Evolutionary conservation across 1,139 yeast species (phyloP).

Genomic region (Yamadazyma sp.): DNA sequence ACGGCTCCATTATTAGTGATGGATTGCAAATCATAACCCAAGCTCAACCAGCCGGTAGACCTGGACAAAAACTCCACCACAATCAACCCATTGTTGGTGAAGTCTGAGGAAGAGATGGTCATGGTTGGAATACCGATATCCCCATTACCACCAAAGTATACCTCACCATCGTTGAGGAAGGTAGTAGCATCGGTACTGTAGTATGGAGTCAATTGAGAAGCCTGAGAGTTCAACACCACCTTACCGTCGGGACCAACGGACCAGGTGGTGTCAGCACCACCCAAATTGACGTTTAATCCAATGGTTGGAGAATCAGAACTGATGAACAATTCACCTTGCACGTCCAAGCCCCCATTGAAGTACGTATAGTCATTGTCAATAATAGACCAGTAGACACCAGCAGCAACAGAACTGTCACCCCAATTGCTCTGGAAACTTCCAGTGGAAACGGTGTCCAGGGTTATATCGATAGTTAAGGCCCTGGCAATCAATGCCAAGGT

Average conservation of each 20-base stretch:
- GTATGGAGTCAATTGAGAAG: constrained; percentile 19
- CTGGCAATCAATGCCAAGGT: constrained; percentile 18
- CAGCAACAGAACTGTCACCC: constrained; percentile 26
- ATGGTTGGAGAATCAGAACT: constrained; percentile 14
- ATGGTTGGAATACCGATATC: constrained; percentile 15
- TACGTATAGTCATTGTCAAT: constrained; percentile 26
- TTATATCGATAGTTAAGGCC: constrained; percentile 15
- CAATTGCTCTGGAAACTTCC: constrained; percentile 21
- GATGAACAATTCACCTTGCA: constrained; percentile 19
- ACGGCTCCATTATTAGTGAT: constrained; percentile 26
- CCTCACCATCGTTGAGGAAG: constrained; percentile 15
- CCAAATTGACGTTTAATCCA: constrained; percentile 18
- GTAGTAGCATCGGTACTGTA: constrained; percentile 16
- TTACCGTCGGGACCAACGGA: constrained; percentile 15
- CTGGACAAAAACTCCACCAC: constrained; percentile 16
- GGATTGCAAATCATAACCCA: constrained; percentile 17
- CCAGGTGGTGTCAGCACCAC: constrained; percentile 12
- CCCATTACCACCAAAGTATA: constrained; percentile 18
- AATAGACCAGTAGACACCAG: constrained; percentile 34
- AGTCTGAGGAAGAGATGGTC: constrained; percentile 15
- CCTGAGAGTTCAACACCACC: constrained; percentile 17
- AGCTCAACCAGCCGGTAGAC: constrained; percentile 15
- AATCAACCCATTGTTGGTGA: constrained; percentile 21
- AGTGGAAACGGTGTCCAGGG: constrained; percentile 16
- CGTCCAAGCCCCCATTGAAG: constrained; percentile 20